Evolutionary conservation across 2,329 filamentous ascomycete genomes (phyloP), one percentile per base, ranked within the genome.

Genomic region (Tothia fuscella): DNA sequence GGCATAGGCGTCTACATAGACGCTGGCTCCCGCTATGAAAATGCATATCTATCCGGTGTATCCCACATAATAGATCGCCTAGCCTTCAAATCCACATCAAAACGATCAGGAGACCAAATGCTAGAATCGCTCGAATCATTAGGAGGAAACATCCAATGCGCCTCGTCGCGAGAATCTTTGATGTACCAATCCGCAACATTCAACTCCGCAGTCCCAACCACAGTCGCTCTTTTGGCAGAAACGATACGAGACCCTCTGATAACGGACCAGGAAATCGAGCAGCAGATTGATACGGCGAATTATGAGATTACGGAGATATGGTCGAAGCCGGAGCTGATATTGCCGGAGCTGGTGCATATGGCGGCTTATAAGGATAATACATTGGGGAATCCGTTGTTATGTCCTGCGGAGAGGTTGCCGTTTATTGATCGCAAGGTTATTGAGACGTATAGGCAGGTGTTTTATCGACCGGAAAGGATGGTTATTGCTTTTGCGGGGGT

Each of bases 161-260:
- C 89, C 9, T 95, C 88, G 2, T 93, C 87, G 2, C 74, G 91
- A 49, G 91, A 98, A 64, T 86, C 86, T 43, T 76, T 98, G 65
- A 98, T 98, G 91, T 98, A 98, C 68, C 91, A 98, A 63, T 85
- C 87, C 1, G 91, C 91, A 20, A 95, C 88, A 22, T 98, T 98
- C 74, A 98, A 98, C 67, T 81, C 80, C 20, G 81, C 86, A 14
- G 87, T 98, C 6, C 80, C 84, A 5, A 77, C 77, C 6, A 86
- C 89, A 10, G 76, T 93, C 19, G 85, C 72, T 22, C 65, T 98
- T 14, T 74, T 98, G 30, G 89, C 91, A 45, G 91, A 98, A 61
- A 96, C 91, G 24, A 93, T 98, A 48, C 81, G 86, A 45, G 76
- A 93, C 50, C 86, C 91, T 5, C 62, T 72, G 42, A 81, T 96